Base-by-base conservation (phyloP, 352 stramenopile species). In the Pythium utonaiense region DNA sequence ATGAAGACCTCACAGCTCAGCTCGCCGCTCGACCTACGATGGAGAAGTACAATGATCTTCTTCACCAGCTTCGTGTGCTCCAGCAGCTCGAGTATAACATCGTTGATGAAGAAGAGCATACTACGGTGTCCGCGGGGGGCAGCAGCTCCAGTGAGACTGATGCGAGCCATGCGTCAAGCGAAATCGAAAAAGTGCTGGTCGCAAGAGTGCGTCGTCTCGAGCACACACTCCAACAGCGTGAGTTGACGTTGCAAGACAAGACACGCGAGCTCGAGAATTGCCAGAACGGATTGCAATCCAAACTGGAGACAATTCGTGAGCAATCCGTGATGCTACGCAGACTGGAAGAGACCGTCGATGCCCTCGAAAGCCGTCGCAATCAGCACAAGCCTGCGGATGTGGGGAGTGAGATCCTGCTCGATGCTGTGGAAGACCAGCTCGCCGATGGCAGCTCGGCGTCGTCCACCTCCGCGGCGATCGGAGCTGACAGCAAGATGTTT, bases 81-180 rank as follows among this genome's bases (percentile, higher is more conserved):
- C 94, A 98, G 68, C 84, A 96, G 47, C 70, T 98, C 9, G 94
- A 98, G 54, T 89, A 91, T 62, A 92, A 92, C 51, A 82, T 90
- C 55, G 71, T 92, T 13, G 80, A 89, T 38, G 80, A 90, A 2
- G 78, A 89, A 6, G 75, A 69, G 21, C 48, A 53, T n/a, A 50
- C 53, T 7, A 38, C 10, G 16, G 53, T 30, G 14, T 57, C 31
- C 6, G 55, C 62, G n/a, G 66, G 66, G 21, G 66, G 66, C 38
- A 64, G 58, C 31, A 73, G 66, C 28, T 67, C 51, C 40, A 64
- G 61, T 38, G 67, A 73, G 42, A 58, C 45, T 1, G 52, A 62
- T 25, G 42, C 33, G 3, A 53, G 40, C 28, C 49, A 61, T 8
- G 55, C 60, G 8, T 53, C 67, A 2, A 70, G 64, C 1, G 73